Conservation (phyloP, 2,329 filamentous ascomycete genomes). For the Verticillium isaacii region DNA sequence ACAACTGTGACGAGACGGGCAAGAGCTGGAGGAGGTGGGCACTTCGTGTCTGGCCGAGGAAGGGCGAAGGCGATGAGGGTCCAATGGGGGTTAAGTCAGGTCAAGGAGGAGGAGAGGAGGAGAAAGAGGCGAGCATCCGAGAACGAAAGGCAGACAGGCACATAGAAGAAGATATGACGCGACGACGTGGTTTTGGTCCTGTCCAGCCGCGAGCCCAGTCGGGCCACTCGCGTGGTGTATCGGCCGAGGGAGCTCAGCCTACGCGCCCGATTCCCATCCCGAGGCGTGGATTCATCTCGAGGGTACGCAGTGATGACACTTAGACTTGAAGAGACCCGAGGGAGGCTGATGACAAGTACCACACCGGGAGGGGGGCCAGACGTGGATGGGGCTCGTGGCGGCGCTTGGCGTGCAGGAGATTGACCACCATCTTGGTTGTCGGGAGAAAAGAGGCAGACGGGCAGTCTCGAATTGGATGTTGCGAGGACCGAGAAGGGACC, state of each 20-base stretch:
- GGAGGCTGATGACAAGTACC: constrained; percentile 1
- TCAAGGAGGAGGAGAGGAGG: neutral
- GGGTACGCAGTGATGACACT: constrained; percentile 10
- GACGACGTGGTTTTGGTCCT: neutral
- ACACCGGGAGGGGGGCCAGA: neutral
- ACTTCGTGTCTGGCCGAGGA: too few relatives aligned
- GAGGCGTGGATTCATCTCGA: neutral
- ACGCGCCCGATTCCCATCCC: neutral
- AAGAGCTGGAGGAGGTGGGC: too few relatives aligned
- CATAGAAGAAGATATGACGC: neutral
- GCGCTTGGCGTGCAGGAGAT: neutral
- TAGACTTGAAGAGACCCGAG: constrained; percentile 7
- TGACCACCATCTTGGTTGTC: neutral
- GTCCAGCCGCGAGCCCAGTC: neutral
- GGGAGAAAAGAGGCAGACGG: too few relatives aligned
- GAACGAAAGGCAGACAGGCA: neutral
- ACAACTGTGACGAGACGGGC: neutral
- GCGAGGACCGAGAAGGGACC: neutral
- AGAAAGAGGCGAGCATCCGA: neutral
- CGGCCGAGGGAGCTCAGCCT: neutral
- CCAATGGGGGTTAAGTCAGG: too few relatives aligned
- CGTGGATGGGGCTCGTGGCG: neutral
- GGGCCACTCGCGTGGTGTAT: neutral
- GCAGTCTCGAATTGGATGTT: neutral
- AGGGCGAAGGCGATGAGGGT: too few relatives aligned